Conservation (phyloP, 164 flowering plant species). For the Chloranthus sessilifolius region DNA sequence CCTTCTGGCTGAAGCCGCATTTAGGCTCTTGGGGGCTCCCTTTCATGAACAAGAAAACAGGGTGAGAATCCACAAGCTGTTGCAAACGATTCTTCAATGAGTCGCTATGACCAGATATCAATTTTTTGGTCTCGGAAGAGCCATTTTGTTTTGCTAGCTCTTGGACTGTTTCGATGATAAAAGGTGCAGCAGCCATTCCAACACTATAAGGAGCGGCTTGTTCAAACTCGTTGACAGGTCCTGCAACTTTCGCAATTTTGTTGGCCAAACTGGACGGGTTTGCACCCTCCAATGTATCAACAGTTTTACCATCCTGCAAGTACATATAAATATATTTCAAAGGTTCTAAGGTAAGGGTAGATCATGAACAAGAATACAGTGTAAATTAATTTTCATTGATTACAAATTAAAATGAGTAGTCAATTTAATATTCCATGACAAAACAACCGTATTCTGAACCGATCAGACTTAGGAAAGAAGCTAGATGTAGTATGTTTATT, state of each 20-base stretch:
- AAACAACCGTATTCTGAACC: no score
- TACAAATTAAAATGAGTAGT: no score
- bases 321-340: neutral
- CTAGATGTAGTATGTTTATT: no score
- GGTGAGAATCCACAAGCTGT: constrained; percentile 57
- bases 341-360: neutral
- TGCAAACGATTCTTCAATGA: constrained; percentile 45
- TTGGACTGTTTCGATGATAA: constrained; percentile 64
- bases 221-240: constrained; percentile 37
- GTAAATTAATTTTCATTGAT: no score
- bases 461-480: no score
- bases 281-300: constrained; percentile 87
- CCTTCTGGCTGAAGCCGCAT: constrained; percentile 88
- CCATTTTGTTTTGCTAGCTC: constrained; percentile 52
- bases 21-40: constrained; percentile 77
- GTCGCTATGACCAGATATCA: constrained; percentile 25
- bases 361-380: no score
- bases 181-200: constrained; percentile 86
- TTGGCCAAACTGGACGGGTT: constrained; percentile 89
- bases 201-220: constrained; percentile 90
- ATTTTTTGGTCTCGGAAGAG: constrained; percentile 22
- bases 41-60: constrained; percentile 91
- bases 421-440: no score
- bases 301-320: constrained; percentile 65
- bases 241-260: constrained; percentile 82